These are phyloP conservation scores for Aureobasidium pullulans DNA, from an alignment of 2,329 filamentous ascomycete species.

Conservation along the genomic window DNA sequence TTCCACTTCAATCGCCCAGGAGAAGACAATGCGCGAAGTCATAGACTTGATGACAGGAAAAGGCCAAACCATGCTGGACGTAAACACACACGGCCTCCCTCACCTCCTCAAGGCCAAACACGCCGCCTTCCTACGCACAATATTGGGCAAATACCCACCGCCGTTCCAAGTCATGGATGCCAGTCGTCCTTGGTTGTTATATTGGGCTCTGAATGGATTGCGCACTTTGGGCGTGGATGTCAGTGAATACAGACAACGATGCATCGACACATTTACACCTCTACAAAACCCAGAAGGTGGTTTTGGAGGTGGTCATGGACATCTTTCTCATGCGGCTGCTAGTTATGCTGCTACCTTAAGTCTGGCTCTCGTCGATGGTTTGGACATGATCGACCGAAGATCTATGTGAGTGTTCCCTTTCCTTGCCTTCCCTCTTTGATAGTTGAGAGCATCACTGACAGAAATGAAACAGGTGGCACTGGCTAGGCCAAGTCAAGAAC, in stretches of 20 bases:
- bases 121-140: slow-evolving; percentile 53
- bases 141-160: slow-evolving; percentile 55
- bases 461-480: slow-evolving; percentile 59
- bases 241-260: slow-evolving; percentile 56
- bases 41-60: slow-evolving; percentile 56
- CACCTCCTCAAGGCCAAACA: slow-evolving; percentile 59
- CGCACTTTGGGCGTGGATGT: slow-evolving; percentile 69
- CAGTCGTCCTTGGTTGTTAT: slow-evolving; percentile 86
- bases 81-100: slow-evolving; percentile 66
- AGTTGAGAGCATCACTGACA: slow-evolving; percentile 18
- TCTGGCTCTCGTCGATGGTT: slow-evolving; percentile 68
- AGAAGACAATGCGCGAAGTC: slow-evolving; percentile 60
- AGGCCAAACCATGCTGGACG: slow-evolving; percentile 40
- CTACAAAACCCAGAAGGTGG: slow-evolving; percentile 80
- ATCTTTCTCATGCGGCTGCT: slow-evolving; percentile 79
- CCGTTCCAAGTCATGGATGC: slow-evolving; percentile 72
- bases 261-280: slow-evolving; percentile 61
- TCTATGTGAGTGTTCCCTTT: slow-evolving; percentile 49
- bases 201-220: slow-evolving; percentile 79
- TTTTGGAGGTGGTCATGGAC: slow-evolving; percentile 89
- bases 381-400: slow-evolving; percentile 70
- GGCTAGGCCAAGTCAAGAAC: slow-evolving; percentile 81
- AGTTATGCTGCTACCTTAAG: slow-evolving; percentile 80
- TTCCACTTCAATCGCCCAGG: slow-evolving; percentile 59
- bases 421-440: background rate